phyloP scores from a whole-genome alignment of 2,329 filamentous ascomycete genomes.

The Cephalotrichum gorgonifer region DNA sequence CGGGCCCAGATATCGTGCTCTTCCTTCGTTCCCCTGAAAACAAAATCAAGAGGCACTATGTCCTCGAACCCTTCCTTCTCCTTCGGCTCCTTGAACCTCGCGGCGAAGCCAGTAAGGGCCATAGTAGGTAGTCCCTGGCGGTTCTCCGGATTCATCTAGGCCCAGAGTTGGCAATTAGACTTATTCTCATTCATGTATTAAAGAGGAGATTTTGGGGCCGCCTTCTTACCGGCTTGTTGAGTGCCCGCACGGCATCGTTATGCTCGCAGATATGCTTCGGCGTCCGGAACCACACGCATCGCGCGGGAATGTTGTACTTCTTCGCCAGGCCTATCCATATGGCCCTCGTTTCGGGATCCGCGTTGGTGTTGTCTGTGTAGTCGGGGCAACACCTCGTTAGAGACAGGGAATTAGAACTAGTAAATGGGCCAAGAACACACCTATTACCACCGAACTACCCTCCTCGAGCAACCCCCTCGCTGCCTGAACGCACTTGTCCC shows the following conservation, averaged over 20 bases:
- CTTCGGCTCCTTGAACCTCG: slow-evolving; percentile 63
- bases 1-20: slow-evolving; percentile 63
- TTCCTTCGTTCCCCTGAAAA: slow-evolving; percentile 59
- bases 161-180: slow-evolving; percentile 9
- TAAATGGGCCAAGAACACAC: slow-evolving; percentile 36
- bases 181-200: background rate
- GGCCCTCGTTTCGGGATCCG: slow-evolving; percentile 65
- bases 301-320: slow-evolving; percentile 61
- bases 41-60: slow-evolving; percentile 64
- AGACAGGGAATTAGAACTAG: background rate
- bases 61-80: slow-evolving; percentile 75
- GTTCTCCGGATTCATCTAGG: slow-evolving; percentile 70
- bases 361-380: slow-evolving; percentile 82
- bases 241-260: slow-evolving; percentile 74
- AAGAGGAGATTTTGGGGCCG: slow-evolving; percentile 1
- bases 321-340: slow-evolving; percentile 69
- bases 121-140: slow-evolving; percentile 63
- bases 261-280: slow-evolving; percentile 63
- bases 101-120: slow-evolving; percentile 68
- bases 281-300: slow-evolving; percentile 78
- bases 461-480: slow-evolving; percentile 55
- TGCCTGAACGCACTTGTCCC: slow-evolving; percentile 60
- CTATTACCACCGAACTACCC: slow-evolving; percentile 63
- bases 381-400: background rate
- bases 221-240: slow-evolving; percentile 36